Evolutionary conservation across 805 yeast genomes (phyloP).

Genomic region (Candida parachauliodes): DNA sequence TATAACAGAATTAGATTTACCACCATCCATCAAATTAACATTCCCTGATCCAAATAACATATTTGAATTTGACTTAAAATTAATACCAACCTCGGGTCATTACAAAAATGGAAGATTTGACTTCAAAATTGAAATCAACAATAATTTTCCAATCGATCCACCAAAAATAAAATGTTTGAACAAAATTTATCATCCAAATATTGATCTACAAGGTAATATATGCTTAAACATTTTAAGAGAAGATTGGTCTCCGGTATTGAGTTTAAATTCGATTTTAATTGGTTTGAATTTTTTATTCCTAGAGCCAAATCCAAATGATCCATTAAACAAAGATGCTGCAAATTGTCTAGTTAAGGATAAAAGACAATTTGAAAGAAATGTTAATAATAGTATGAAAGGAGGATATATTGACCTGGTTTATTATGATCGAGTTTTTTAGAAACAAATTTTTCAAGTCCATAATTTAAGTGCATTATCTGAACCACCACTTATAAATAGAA

Average conservation of each 20-base stretch:
- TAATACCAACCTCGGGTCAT: constrained; percentile 70
- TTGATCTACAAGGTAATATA: constrained; percentile 84
- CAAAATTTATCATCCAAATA: constrained; percentile 89
- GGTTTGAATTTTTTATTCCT: constrained; percentile 82
- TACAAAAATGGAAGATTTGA: constrained; percentile 66
- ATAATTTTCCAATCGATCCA: constrained; percentile 86
- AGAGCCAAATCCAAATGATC: constrained; percentile 91
- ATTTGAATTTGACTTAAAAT: constrained; percentile 55
- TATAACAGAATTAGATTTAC: constrained; percentile 64
- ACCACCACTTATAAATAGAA: constrained; percentile 62
- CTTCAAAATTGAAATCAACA: constrained; percentile 63
- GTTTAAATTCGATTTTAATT: constrained; percentile 72
- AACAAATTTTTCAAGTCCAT: constrained; percentile 39
- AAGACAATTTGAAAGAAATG: constrained; percentile 51
- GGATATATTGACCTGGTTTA: constrained; percentile 50
- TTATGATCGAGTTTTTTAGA: constrained; percentile 57
- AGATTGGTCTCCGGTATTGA: constrained; percentile 94
- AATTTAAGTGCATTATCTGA: constrained; percentile 53
- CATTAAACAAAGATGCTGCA: constrained; percentile 89
- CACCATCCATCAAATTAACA: constrained; percentile 49
- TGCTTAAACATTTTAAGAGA: constrained; percentile 89
- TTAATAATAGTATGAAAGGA: constrained; percentile 69
- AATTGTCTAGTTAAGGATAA: constrained; percentile 39
- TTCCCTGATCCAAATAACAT: constrained; percentile 54
- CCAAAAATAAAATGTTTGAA: constrained; percentile 75